Evolutionary conservation across 495 filamentous ascomycete genomes (phyloP).

Genomic region (Astrothelium subdiscretum): DNA sequence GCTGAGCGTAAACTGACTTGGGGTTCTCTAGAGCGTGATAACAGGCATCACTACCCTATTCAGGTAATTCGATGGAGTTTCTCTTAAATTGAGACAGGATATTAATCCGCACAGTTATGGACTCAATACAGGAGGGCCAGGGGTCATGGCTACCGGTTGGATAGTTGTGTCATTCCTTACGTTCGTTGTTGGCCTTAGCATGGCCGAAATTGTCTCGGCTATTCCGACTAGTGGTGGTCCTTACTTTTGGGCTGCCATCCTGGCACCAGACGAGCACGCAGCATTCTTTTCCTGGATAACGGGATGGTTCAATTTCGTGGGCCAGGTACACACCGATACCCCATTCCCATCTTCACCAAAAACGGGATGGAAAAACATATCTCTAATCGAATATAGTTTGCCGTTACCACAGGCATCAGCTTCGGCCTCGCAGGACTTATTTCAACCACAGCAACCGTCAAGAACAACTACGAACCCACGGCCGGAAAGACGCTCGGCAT

Average conservation of each 20-base stretch:
- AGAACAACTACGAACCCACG: constrained; percentile 39
- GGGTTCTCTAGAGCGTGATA: constrained; percentile 41
- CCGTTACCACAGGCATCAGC: constrained; percentile 56
- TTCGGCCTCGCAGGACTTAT: constrained; percentile 54
- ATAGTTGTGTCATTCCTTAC: constrained; percentile 49
- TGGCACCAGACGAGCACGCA: constrained; percentile 42
- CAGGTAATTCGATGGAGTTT: not conserved
- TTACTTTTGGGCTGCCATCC: constrained; percentile 56
- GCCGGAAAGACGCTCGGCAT: constrained; percentile 47
- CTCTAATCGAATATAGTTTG: constrained; percentile 23
- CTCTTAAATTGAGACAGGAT: constrained; percentile 21
- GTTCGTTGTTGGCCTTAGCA: constrained; percentile 44
- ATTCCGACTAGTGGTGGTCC: constrained; percentile 53
- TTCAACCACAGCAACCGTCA: constrained; percentile 45
- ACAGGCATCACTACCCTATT: constrained; percentile 46
- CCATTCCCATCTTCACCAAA: not conserved
- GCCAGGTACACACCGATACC: constrained; percentile 5
- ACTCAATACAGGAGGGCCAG: constrained; percentile 45
- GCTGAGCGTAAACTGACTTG: not conserved
- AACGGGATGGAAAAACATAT: not conserved
- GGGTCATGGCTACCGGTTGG: constrained; percentile 47
- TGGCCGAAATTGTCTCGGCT: constrained; percentile 57
- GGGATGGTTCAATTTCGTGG: constrained; percentile 39
- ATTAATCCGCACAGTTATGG: constrained; percentile 32
- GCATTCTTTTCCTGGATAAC: constrained; percentile 55